Conservation (phyloP, 495 filamentous ascomycete genomes). For the Clohesyomyces aquaticus region DNA sequence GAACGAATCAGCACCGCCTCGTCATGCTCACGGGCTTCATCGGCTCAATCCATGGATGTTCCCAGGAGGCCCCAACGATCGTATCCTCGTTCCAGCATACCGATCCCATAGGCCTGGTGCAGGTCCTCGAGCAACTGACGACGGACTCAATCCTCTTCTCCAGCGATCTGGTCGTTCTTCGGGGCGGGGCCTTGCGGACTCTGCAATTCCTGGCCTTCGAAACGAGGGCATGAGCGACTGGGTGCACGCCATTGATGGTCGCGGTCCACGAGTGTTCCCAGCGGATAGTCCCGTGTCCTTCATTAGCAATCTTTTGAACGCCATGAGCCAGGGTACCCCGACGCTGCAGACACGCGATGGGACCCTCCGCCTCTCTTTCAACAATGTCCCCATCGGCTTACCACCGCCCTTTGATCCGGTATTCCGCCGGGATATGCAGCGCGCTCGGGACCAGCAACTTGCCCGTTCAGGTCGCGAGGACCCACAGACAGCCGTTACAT, state of each 20-base stretch:
- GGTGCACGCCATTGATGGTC: conserved; percentile 59
- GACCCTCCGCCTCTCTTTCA: conserved; percentile 37
- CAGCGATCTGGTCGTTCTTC: conserved; percentile 39
- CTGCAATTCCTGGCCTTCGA: conserved; percentile 34
- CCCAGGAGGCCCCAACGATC: conserved; percentile 42
- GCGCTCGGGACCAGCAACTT: conserved; percentile 35
- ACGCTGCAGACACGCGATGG: conserved; percentile 32
- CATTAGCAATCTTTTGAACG: conserved; percentile 64
- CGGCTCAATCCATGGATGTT: conserved; percentile 44
- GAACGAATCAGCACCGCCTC: conserved; percentile 16
- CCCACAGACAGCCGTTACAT: conserved; percentile 68
- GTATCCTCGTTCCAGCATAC: conserved; percentile 50
- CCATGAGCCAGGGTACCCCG: conserved; percentile 55
- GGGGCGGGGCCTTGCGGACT: conserved; percentile 17
- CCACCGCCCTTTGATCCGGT: conserved; percentile 53
- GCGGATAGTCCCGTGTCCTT: conserved; percentile 59
- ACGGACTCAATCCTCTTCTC: conserved; percentile 78
- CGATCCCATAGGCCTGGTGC: conserved; percentile 58
- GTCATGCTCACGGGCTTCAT: conserved; percentile 28
- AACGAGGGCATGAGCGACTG: conserved; percentile 50
- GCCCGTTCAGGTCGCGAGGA: conserved; percentile 58
- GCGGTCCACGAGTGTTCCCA: conserved; percentile 25
- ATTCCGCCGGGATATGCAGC: conserved; percentile 52
- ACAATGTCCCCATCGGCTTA: conserved; percentile 23
- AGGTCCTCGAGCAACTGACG: conserved; percentile 62